Percentiles rank a stretch among this genome's conserved stretches.
phyloP scores from a whole-genome alignment of 495 filamentous ascomycete species.

The Penicillium coprophilum region DNA sequence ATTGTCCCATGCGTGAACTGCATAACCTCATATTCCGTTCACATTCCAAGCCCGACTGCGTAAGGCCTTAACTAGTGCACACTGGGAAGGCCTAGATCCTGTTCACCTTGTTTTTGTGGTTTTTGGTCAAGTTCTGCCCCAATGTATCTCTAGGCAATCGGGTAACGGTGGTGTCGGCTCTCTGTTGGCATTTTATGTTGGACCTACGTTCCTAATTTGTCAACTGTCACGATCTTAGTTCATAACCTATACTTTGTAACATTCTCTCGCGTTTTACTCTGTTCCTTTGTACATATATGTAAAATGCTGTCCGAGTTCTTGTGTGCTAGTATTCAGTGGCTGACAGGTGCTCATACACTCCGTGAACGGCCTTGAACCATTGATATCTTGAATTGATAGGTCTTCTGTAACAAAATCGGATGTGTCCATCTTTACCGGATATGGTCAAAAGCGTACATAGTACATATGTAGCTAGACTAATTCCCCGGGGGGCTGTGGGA shows the following conservation, averaged over 20 bases:
- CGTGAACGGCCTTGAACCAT: not conserved
- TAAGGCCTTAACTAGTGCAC: not conserved
- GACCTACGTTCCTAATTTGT: too few relatives aligned
- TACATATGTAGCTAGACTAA: conserved; percentile 16
- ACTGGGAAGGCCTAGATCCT: conserved; percentile 2
- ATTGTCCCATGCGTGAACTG: not conserved
- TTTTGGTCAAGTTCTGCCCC: not conserved
- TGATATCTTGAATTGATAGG: not conserved
- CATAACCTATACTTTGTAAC: not conserved
- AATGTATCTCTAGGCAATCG: not conserved
- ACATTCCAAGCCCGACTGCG: not conserved
- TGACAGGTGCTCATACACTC: not conserved
- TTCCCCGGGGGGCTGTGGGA: conserved; percentile 11
- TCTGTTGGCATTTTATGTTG: too few relatives aligned
- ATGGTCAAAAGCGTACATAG: conserved; percentile 7
- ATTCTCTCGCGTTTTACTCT: not conserved
- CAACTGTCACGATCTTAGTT: too few relatives aligned
- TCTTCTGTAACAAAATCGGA: not conserved
- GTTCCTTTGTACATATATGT: too few relatives aligned
- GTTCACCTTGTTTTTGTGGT: not conserved
- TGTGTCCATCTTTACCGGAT: conserved; percentile 13
- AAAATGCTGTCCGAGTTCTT: too few relatives aligned
- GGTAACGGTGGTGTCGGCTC: not conserved
- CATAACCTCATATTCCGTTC: not conserved
- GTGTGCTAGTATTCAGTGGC: too few relatives aligned